Base-by-base conservation (phyloP, 1,139 yeast species). In the Arxiozyma heterogenica region DNA sequence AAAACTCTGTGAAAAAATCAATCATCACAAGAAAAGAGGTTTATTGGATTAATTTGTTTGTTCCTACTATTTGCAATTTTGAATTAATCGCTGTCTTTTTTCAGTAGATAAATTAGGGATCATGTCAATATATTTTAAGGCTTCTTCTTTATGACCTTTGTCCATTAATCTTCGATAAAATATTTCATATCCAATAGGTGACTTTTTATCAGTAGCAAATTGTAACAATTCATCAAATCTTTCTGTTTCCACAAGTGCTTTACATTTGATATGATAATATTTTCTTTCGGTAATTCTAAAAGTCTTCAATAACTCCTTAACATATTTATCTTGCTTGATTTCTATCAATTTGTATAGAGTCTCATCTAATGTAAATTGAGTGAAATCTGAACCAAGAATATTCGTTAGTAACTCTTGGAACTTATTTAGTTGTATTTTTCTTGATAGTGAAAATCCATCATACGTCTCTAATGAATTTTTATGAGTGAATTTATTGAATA, bases 141-240 rank as follows among this genome's bases (percentile, higher is more conserved):
- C 71, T 50, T 69, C 70, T 41, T 57, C 55, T 44, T 58, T 55
- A 47, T 60, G 56, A 1, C 63, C 64, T 22, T 55, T 54, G 38
- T 56, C 58, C 41, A 49, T 56, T 23, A 66, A 52, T 44, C 63
- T 61, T 23, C 59, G 57, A 54, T 57, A 85, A 59, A 89, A 82
- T 1, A 84, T 82, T 58, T 76, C 77, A 59, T 83, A 86, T 0
- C 94, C 94, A 54, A 89, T 85, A 0, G 91, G 89, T 0, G 94
- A 79, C 61, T 79, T 82, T 54, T 76, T 75, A 11, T 76, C 67
- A 1, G 66, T 69, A 0, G 79, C 74, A 63, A 80, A 75, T 44
- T 73, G 70, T 58, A 71, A 79, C 42, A 91, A 68, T 50, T 80
- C 82, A 34, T 83, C 86, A 74, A 86, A 87, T 51, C 83, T 82